Evolutionary conservation across 1,284 basidiomycete genomes (phyloP).

Genomic region (Coniophora puteana): DNA sequence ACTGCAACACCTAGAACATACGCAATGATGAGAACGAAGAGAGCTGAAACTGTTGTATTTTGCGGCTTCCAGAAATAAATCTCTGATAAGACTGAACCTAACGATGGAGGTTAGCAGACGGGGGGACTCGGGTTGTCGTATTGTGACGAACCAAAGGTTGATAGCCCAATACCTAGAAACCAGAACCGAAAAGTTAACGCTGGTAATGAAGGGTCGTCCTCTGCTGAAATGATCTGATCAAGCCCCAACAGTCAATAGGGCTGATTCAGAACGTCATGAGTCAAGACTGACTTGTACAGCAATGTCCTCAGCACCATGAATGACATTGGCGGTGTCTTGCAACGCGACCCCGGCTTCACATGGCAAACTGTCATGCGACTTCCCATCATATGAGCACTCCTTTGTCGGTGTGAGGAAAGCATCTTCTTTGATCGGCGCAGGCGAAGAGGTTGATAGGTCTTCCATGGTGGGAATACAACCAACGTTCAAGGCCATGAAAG

Average conservation of each 20-base stretch:
- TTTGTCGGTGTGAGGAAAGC: background rate
- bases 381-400: too few relatives aligned
- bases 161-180: conserved; percentile 11
- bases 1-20: conserved; percentile 57
- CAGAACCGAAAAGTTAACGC: conserved; percentile 13
- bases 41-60: conserved; percentile 53
- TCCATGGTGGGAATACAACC: background rate
- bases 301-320: conserved; percentile 9
- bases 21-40: conserved; percentile 58
- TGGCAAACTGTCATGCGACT: background rate
- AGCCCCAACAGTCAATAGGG: background rate
- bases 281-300: conserved; percentile 4
- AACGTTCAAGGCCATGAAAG: too few relatives aligned
- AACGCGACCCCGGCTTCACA: conserved; percentile 1
- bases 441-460: background rate
- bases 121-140: background rate
- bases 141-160: conserved; percentile 9
- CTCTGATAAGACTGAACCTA: conserved; percentile 35
- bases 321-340: conserved; percentile 5
- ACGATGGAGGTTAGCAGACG: too few relatives aligned
- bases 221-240: conserved; percentile 12
- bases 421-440: background rate
- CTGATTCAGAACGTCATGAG: too few relatives aligned
- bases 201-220: conserved; percentile 10
- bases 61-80: conserved; percentile 58